Percentiles rank a stretch among this genome's conserved stretches.
phyloP scores from a whole-genome alignment of 1,284 basidiomycete species.

The Rhodotorula glutinis region DNA sequence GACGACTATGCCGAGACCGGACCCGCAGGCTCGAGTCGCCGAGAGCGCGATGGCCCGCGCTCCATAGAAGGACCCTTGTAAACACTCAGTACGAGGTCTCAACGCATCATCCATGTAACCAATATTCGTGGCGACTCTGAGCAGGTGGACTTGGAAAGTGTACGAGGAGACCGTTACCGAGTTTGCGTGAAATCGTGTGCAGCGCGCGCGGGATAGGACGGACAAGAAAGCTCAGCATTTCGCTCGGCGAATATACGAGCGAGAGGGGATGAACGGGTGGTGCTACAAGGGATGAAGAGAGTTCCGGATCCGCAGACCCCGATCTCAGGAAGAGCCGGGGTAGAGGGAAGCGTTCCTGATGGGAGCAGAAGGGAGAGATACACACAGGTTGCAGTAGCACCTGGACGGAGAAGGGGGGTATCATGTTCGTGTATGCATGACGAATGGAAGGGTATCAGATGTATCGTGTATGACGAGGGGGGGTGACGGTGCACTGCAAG shows the following conservation, averaged over 20 bases:
- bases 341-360: not conserved
- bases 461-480: slow-evolving; percentile 1
- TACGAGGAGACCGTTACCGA: not conserved
- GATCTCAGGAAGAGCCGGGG: too few relatives aligned
- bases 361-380: not conserved
- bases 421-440: slow-evolving; percentile 10
- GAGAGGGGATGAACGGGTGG: not conserved
- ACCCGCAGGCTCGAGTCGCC: too few relatives aligned
- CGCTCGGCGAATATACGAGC: not conserved
- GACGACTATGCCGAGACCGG: not conserved
- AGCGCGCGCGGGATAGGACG: not conserved
- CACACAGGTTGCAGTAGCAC: slow-evolving; percentile 1
- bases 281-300: not conserved
- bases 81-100: not conserved
- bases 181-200: not conserved
- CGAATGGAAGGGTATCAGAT: not conserved
- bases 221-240: not conserved
- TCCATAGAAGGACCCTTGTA: not conserved
- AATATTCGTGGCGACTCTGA: too few relatives aligned
- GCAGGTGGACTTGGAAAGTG: too few relatives aligned
- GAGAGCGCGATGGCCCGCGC: too few relatives aligned
- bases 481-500: not conserved
- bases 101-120: too few relatives aligned
- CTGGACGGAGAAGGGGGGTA: slow-evolving; percentile 1
- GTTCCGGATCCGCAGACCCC: not conserved